These are phyloP conservation scores for Fusarium pseudograminearum DNA, from an alignment of 2,329 filamentous ascomycete genomes.

Conservation along the genomic window DNA sequence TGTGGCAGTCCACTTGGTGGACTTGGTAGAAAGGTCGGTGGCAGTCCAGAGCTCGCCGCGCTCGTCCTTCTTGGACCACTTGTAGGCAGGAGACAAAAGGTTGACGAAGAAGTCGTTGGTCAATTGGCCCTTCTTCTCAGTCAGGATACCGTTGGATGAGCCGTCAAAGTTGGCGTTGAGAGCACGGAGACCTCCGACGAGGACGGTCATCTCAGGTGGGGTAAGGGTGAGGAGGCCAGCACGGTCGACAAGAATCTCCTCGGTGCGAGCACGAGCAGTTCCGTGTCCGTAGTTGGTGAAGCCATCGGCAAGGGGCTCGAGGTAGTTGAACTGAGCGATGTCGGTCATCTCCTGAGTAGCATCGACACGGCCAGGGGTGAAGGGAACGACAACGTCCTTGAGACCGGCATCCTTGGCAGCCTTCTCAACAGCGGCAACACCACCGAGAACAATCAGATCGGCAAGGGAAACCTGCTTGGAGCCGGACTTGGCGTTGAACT, in stretches of 20 bases:
- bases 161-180: constrained; percentile 79
- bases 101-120: constrained; percentile 88
- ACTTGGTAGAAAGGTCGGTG: constrained; percentile 72
- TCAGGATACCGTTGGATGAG: constrained; percentile 75
- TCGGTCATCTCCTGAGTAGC: constrained; percentile 80
- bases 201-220: constrained; percentile 76
- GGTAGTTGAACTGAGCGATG: constrained; percentile 69
- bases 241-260: constrained; percentile 78
- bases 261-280: constrained; percentile 69
- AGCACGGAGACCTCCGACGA: constrained; percentile 78
- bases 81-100: constrained; percentile 74
- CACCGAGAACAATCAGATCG: constrained; percentile 82
- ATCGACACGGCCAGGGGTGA: constrained; percentile 78
- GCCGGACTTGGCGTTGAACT: constrained; percentile 67
- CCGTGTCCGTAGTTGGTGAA: constrained; percentile 83
- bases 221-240: constrained; percentile 78
- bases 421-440: constrained; percentile 78
- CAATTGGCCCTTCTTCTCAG: constrained; percentile 73
- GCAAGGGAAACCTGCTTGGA: constrained; percentile 80
- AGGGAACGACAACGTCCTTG: constrained; percentile 70
- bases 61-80: constrained; percentile 65
- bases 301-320: constrained; percentile 78
- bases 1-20: constrained; percentile 76
- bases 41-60: constrained; percentile 71
- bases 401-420: constrained; percentile 64